Evolutionary conservation across 805 yeast genomes (phyloP).

Genomic region (Zygosaccharomyces bisporus): DNA sequence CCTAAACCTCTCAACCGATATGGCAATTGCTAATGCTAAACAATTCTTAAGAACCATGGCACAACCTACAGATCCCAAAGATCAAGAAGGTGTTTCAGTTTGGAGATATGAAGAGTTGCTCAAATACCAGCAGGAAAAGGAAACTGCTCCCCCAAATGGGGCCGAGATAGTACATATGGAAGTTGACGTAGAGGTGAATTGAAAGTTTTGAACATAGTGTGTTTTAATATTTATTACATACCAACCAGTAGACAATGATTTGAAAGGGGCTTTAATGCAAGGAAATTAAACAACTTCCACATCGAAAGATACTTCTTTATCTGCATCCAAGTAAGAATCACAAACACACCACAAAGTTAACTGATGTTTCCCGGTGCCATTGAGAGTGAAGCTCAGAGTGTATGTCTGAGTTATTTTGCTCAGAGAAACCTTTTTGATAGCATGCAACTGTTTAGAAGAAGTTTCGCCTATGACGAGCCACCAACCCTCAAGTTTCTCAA

Average conservation of each 20-base stretch:
- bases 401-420: slow-evolving; percentile 50
- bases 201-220: not conserved
- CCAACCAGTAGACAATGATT: no score
- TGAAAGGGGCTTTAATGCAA: not conserved
- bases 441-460: slow-evolving; percentile 56
- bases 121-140: slow-evolving; percentile 53
- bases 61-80: slow-evolving; percentile 84
- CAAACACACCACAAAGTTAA: slow-evolving; percentile 81
- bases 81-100: slow-evolving; percentile 90
- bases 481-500: slow-evolving; percentile 58
- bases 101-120: slow-evolving; percentile 77
- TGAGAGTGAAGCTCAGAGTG: slow-evolving; percentile 52
- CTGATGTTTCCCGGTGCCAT: slow-evolving; percentile 56
- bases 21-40: slow-evolving; percentile 94
- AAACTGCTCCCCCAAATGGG: slow-evolving; percentile 12
- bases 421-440: slow-evolving; percentile 62
- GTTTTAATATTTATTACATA: not conserved
- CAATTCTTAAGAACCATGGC: slow-evolving; percentile 90
- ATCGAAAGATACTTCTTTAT: slow-evolving; percentile 65
- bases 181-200: slow-evolving; percentile 16
- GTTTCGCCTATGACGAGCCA: slow-evolving; percentile 83
- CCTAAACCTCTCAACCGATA: slow-evolving; percentile 87
- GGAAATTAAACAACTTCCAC: slow-evolving; percentile 39
- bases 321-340: slow-evolving; percentile 91
- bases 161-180: slow-evolving; percentile 13